Evolutionary conservation across 2,329 filamentous ascomycete genomes (phyloP).

Genomic region (Pseudogymnoascus sp.): DNA sequence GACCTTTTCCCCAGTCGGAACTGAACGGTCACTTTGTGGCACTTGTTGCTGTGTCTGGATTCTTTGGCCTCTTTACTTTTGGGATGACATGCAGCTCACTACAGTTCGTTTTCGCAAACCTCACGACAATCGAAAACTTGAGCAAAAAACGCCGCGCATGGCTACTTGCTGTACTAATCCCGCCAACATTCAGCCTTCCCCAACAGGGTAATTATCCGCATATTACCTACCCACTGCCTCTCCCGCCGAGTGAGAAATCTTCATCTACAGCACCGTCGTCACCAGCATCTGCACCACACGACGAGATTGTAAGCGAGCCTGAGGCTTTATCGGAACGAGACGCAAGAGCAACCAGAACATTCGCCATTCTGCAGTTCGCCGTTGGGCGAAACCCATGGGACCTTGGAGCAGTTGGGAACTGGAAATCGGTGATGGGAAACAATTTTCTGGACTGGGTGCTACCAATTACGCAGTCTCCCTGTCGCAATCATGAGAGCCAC

Average conservation of each 20-base stretch:
- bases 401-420: conserved; percentile 61
- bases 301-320: background rate
- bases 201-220: conserved; percentile 11
- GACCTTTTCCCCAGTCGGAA: background rate
- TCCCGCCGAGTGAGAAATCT: conserved; percentile 9
- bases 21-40: conserved; percentile 57
- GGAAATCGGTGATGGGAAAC: conserved; percentile 72
- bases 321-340: conserved; percentile 21
- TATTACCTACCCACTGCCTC: conserved; percentile 12
- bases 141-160: conserved; percentile 53
- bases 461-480: conserved; percentile 68
- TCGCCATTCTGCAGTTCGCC: conserved; percentile 69
- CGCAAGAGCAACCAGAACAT: conserved; percentile 50
- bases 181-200: conserved; percentile 32
- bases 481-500: conserved; percentile 56
- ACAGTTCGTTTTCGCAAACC: conserved; percentile 63
- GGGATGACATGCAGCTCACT: conserved; percentile 70
- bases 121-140: conserved; percentile 78
- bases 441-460: conserved; percentile 70
- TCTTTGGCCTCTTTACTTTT: conserved; percentile 75
- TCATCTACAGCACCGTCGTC: background rate
- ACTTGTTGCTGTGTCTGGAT: conserved; percentile 54
- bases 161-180: conserved; percentile 68
- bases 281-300: background rate
- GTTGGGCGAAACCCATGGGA: conserved; percentile 82